Evolutionary conservation across 106 monocot genomes (phyloP), one percentile per base, ranked within the genome.

Genomic region (Iris macrosiphon): DNA sequence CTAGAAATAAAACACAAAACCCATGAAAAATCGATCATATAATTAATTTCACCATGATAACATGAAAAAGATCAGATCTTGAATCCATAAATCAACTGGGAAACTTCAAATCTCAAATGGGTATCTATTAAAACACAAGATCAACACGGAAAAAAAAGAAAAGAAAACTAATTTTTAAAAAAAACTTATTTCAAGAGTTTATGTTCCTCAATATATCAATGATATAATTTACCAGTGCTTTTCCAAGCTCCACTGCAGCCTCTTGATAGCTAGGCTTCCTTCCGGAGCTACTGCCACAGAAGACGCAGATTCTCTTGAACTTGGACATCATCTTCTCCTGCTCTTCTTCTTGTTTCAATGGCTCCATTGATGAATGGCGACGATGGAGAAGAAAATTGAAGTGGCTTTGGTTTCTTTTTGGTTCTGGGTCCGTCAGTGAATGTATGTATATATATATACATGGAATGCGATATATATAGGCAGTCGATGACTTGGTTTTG

Each of bases 271-370:
- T 68, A 8, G 67, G 28, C 45, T 80, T 77, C 24, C 61, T 72
- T 38, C 87, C 87, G 9, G 76, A 59, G 23, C 73, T 66, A 45
- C 87, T 87, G 40, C 87, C 87, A 47, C 82, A 87, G 72, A 72
- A 82, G 18, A 87, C 87, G 52, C 87, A 87, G 50, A 87, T 78
- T 46, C 82, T 78, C 31, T 39, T 60, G 47, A 88, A 88, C 63
- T 52, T 75, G 20, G 77, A 65, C 9, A 44, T 57, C n/a, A n/a
- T n/a, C n/a, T n/a, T n/a, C n/a, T n/a, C n/a, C n/a, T n/a, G 35
- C 22, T 49, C 60, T 33, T 51, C 24, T 40, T 15, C 4, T 33
- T 21, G 27, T 23, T 25, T 43, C 49, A 34, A 54, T 40, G 9
- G 40, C 42, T 49, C 48, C 12, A 43, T 45, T n/a, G n/a, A n/a